These are phyloP conservation scores for Suillus clintonianus DNA, from an alignment of 768 basidiomycete species.

Conservation along the genomic window DNA sequence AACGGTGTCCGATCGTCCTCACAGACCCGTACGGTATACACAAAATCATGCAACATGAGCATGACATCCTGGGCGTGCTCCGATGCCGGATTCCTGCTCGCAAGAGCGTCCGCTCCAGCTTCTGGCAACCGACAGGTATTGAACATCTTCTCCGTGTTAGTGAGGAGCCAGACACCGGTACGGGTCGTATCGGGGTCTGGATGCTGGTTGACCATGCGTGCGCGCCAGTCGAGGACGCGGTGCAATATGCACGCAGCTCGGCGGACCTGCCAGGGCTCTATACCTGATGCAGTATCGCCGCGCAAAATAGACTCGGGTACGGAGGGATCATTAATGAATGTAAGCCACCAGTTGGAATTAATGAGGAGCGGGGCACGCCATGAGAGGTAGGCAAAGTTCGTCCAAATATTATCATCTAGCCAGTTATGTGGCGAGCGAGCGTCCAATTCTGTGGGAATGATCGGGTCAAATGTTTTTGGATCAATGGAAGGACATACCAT, in stretches of 20 bases:
- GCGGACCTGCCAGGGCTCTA: conserved; percentile 83
- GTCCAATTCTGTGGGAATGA: conserved; percentile 39
- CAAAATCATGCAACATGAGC: conserved; percentile 75
- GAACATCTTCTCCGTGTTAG: conserved; percentile 63
- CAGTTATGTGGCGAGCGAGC: conserved; percentile 84
- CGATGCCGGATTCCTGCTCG: conserved; percentile 44
- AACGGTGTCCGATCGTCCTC: conserved; percentile 38
- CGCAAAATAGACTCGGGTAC: conserved; percentile 47
- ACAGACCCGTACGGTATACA: conserved; percentile 75
- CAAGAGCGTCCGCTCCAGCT: conserved; percentile 62
- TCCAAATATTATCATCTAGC: conserved; percentile 94
- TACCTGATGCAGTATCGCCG: conserved; percentile 29
- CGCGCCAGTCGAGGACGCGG: conserved; percentile 74
- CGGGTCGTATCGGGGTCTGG: conserved; percentile 70
- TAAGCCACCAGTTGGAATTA: conserved; percentile 97
- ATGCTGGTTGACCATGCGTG: conserved; percentile 63
- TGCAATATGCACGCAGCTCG: conserved; percentile 81
- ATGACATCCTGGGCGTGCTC: conserved; percentile 45
- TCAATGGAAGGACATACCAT: conserved; percentile 49
- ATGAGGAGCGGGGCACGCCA: conserved; percentile 84
- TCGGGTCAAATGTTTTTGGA: no score
- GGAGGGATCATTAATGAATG: conserved; percentile 72
- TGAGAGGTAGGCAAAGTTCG: conserved; percentile 83
- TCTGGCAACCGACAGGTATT: conserved; percentile 78
- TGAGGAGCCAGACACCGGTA: conserved; percentile 74